Conservation (phyloP, 75 land plant genomes). For the Selaginella tamariscina region DNA sequence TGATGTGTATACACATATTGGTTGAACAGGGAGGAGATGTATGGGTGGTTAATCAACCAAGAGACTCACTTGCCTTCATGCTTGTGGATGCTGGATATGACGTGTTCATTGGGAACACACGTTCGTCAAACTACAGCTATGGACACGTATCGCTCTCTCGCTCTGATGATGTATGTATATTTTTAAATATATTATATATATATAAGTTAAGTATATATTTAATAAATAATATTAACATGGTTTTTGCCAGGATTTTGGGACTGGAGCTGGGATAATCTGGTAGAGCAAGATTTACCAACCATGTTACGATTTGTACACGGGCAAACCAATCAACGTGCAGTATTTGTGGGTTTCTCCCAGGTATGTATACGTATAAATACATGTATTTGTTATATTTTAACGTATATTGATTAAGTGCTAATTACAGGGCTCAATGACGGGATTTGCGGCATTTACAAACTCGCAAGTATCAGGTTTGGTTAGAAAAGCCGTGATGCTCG, state of each 20-base stretch:
- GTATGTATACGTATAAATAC: background rate
- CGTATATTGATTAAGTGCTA: background rate
- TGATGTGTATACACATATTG: background rate
- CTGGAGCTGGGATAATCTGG: background rate
- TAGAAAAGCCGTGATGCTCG: background rate
- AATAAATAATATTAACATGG: background rate
- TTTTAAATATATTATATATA: background rate
- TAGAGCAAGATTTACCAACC: background rate
- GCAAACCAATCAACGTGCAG: background rate
- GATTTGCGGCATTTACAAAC: background rate
- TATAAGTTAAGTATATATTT: no score
- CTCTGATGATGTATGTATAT: background rate
- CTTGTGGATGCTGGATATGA: slow-evolving; percentile 35
- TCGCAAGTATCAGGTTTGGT: background rate
- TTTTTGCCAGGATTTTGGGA: background rate
- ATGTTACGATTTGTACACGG: background rate
- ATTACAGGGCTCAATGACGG: background rate
- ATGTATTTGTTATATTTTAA: background rate
- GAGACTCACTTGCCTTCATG: slow-evolving; percentile 26
- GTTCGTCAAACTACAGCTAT: slow-evolving; percentile 24
- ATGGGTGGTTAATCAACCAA: slow-evolving; percentile 32
- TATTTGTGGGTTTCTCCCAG: background rate
- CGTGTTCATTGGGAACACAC: slow-evolving; percentile 36
- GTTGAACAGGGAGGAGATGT: slow-evolving; percentile 25
- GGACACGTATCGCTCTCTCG: slow-evolving; percentile 14